phyloP scores from a whole-genome alignment of 441 rosid genomes.

The Populus hybrid region DNA sequence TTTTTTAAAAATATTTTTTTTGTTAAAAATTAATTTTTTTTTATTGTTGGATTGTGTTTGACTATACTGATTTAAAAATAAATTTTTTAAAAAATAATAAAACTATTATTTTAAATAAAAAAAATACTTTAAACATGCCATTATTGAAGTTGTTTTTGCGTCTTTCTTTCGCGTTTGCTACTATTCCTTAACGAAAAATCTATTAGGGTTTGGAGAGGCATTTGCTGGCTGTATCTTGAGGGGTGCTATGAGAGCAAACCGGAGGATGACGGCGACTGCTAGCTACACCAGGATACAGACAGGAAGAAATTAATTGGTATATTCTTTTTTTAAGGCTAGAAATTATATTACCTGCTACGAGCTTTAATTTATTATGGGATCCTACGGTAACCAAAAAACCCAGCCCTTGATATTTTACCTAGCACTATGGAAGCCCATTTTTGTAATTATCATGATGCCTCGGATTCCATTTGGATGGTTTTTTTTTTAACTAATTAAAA shows the following conservation, averaged over 20 bases:
- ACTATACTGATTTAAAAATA: too few relatives aligned
- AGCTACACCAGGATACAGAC: background rate
- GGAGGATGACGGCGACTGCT: background rate
- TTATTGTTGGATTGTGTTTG: too few relatives aligned
- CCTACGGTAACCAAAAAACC: background rate
- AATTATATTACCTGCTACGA: background rate
- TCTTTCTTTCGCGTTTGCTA: constrained; percentile 47
- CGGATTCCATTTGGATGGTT: too few relatives aligned
- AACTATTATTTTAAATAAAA: too few relatives aligned
- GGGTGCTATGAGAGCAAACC: constrained; percentile 21
- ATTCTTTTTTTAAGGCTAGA: background rate
- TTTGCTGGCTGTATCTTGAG: constrained; percentile 34
- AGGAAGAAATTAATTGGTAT: background rate
- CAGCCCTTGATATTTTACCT: background rate
- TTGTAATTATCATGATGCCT: too few relatives aligned
- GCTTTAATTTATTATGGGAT: background rate
- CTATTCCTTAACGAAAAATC: constrained; percentile 37
- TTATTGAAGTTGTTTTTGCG: too few relatives aligned
- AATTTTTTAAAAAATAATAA: too few relatives aligned
- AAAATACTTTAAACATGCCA: constrained; percentile 58
- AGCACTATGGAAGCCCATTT: background rate
- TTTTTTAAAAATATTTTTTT: too few relatives aligned
- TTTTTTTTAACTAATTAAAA: too few relatives aligned
- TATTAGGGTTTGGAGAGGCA: constrained; percentile 34
- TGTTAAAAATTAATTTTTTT: too few relatives aligned